These are phyloP conservation scores for Plantago ovata DNA, from an alignment of 257 asterid genomes.

Conservation along the genomic window DNA sequence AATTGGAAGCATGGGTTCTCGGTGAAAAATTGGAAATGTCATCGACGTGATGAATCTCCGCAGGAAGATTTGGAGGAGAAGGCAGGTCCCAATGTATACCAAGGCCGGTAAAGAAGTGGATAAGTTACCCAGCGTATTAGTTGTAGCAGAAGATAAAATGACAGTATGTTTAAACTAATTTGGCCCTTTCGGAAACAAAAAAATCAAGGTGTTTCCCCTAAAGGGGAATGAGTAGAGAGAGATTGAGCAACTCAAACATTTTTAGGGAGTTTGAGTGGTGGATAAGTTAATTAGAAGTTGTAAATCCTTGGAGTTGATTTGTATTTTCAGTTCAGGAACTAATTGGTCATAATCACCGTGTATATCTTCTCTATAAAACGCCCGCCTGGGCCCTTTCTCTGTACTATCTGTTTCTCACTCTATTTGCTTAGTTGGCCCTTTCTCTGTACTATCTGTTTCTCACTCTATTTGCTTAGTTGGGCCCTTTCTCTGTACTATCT, in stretches of 20 bases:
- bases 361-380: conserved; percentile 20
- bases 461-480: too few species aligned
- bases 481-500: not conserved
- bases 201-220: conserved; percentile 21
- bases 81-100: conserved; percentile 37
- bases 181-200: conserved; percentile 15
- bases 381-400: conserved; percentile 4
- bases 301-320: conserved; percentile 26
- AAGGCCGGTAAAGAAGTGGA: conserved; percentile 22
- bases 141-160: conserved; percentile 26
- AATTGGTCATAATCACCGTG: conserved; percentile 24
- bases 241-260: conserved; percentile 36
- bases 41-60: conserved; percentile 1
- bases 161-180: conserved; percentile 22
- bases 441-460: too few species aligned
- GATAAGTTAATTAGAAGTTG: conserved; percentile 23
- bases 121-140: too few species aligned
- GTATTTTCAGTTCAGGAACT: conserved; percentile 32
- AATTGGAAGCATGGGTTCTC: conserved; percentile 2
- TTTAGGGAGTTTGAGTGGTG: conserved; percentile 41
- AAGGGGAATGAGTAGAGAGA: conserved; percentile 24
- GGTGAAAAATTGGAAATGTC: conserved; percentile 15
- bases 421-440: not conserved
- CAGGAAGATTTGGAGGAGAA: conserved; percentile 16
- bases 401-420: not conserved